Base-by-base conservation (phyloP, 2,329 filamentous ascomycete genomes). In the Penicillium sp. region DNA sequence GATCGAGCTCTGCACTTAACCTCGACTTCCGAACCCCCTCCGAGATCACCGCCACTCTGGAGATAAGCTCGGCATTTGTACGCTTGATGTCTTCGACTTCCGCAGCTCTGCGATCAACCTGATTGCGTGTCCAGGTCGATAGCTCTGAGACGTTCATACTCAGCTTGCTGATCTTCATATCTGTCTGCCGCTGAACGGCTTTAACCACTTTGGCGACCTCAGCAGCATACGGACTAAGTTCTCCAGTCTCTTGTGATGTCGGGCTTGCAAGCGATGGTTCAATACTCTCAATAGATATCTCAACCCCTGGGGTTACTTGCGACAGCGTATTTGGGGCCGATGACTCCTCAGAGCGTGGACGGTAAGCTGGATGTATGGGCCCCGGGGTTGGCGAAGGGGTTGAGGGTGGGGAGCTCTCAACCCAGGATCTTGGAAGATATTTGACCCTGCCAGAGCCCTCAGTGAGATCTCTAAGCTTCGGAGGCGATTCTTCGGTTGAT, bases 1-100 rank as follows among this genome's bases (percentile, higher is more conserved):
- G 48, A 9, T 55, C 46, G 4, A 55, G 27, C 3, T 49, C 48
- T 2, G 51, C 28, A n/a, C 53, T 47, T 9, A 52, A 45, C 12
- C 53, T 53, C 24, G 50, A 50, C 13, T 50, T 49, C 44, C 47
- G 44, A 27, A 53, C 43, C 9, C 55, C 52, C 6, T 36, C 39
- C 7, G 50, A 45, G 25, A 55, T 39, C 11, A 50, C 35, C 12
- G 7, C 38, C 35, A 52, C 48, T 29, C 49, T 49, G 12, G 28
- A 28, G n/a, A 35, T 32, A 9, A 57, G 35, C 3, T 55, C 52
- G 3, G 48, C 33, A 11, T 51, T 53, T 5, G 45, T 36, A 7
- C 50, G 48, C n/a, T 45, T 38, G 9, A 53, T 24, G 26, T 57
- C 54, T 4, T 43, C 35, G 9, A 47, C 42, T 11, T 25, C 45